Evolutionary conservation across 1,284 basidiomycete genomes (phyloP).

Genomic region (Stereum hirsutum): DNA sequence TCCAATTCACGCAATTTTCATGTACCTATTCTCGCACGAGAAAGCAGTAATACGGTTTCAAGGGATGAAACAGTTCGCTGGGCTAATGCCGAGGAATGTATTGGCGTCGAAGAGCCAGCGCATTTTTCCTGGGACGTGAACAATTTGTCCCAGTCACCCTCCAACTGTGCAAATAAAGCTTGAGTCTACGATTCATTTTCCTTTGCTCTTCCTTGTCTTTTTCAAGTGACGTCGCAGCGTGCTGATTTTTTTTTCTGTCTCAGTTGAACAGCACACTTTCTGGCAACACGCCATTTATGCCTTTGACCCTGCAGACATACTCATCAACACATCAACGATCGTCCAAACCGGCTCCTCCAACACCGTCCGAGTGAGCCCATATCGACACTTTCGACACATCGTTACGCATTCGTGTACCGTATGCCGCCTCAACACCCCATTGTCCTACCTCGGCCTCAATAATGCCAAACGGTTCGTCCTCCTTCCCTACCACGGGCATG

Average conservation of each 20-base stretch:
- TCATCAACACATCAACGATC: constrained; percentile 22
- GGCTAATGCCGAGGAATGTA: too few relatives aligned
- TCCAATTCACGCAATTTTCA: too few relatives aligned
- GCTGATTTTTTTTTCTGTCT: constrained; percentile 10
- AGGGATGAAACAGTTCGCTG: too few relatives aligned
- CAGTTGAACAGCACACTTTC: constrained; percentile 50
- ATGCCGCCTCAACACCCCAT: constrained; percentile 61
- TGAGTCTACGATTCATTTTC: too few relatives aligned
- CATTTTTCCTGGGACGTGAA: too few relatives aligned
- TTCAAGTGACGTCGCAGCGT: too few relatives aligned
- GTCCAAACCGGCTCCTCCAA: constrained; percentile 19
- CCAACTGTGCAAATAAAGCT: too few relatives aligned
- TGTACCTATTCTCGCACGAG: too few relatives aligned
- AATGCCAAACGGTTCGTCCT: constrained; percentile 33
- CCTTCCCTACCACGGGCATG: constrained; percentile 32
- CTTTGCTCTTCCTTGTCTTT: too few relatives aligned
- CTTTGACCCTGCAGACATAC: constrained; percentile 42
- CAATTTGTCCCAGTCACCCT: too few relatives aligned
- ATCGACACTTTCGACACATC: constrained; percentile 35
- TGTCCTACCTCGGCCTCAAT: constrained; percentile 36
- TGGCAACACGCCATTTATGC: constrained; percentile 46
- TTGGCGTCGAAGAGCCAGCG: too few relatives aligned
- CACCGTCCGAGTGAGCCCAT: constrained; percentile 25
- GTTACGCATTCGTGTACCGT: constrained; percentile 41
- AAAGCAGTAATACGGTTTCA: too few relatives aligned